These are phyloP conservation scores for Trypanosomatidae sp. DNA, from an alignment of 208 protist genomes.

Conservation along the genomic window DNA sequence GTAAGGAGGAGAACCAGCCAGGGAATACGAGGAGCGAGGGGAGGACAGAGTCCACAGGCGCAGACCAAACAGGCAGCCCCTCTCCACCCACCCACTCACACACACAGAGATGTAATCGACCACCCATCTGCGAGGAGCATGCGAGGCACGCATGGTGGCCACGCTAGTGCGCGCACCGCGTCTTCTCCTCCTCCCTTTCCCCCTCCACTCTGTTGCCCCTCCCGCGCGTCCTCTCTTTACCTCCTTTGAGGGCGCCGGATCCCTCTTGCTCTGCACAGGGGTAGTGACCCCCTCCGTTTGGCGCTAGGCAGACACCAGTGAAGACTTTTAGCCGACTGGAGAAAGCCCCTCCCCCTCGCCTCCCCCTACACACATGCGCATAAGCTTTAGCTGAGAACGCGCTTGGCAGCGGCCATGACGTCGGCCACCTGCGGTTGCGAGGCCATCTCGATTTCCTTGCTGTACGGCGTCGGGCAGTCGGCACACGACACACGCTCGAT, in stretches of 20 bases:
- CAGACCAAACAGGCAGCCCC: not conserved
- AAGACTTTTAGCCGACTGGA: not conserved
- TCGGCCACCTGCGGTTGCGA: slow-evolving; percentile 86
- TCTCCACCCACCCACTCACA: not conserved
- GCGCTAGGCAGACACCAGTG: not conserved
- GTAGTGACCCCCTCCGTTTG: no score
- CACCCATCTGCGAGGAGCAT: not conserved
- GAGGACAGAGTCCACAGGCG: no score
- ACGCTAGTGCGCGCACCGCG: not conserved
- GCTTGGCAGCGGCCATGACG: slow-evolving; percentile 74
- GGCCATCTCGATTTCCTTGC: slow-evolving; percentile 92
- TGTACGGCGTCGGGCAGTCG: slow-evolving; percentile 98
- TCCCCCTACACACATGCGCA: not conserved
- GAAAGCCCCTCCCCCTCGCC: not conserved
- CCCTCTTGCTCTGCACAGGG: no score
- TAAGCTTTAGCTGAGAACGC: slow-evolving; percentile 59
- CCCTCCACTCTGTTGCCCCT: not conserved
- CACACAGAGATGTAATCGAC: not conserved
- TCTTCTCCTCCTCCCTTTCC: not conserved
- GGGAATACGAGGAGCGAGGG: not conserved
- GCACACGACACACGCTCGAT: slow-evolving; percentile 96
- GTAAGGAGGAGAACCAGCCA: not conserved
- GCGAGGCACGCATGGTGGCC: not conserved
- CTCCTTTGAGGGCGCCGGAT: not conserved
- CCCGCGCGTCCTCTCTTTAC: not conserved